Evolutionary conservation across 164 flowering plant species (phyloP).

Genomic region (Pachysandra terminalis): DNA sequence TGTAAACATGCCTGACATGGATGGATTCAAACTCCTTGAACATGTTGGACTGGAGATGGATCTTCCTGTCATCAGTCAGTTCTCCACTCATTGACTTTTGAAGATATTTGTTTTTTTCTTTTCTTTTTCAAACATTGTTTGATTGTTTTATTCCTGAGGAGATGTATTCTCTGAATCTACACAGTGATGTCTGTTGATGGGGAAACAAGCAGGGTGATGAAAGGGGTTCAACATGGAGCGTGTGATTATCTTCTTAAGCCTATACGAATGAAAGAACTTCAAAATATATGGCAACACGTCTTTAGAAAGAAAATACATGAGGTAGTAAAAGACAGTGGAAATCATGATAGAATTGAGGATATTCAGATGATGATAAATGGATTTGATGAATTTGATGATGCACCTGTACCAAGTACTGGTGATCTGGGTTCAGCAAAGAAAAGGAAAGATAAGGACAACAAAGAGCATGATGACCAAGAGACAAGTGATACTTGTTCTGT

Average conservation of each 20-base stretch:
- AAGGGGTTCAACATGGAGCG: slow-evolving; percentile 98
- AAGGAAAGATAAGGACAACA: slow-evolving; percentile 64
- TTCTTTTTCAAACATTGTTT: background rate
- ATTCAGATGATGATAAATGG: slow-evolving; percentile 38
- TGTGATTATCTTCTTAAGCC: slow-evolving; percentile 98
- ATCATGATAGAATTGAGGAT: slow-evolving; percentile 52
- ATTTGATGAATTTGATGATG: slow-evolving; percentile 43
- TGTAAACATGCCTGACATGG: slow-evolving; percentile 99
- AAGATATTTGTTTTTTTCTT: background rate
- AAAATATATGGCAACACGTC: slow-evolving; percentile 98
- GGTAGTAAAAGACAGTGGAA: slow-evolving; percentile 65
- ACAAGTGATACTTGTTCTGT: slow-evolving; percentile 41
- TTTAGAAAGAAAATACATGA: slow-evolving; percentile 82
- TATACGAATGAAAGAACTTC: slow-evolving; percentile 92
- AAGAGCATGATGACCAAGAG: slow-evolving; percentile 57
- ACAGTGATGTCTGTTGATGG: slow-evolving; percentile 99
- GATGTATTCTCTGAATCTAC: slow-evolving; percentile 8
- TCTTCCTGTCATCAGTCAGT: slow-evolving; percentile 94
- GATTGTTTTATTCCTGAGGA: slow-evolving; percentile 4
- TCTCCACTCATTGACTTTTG: slow-evolving; percentile 14
- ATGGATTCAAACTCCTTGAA: slow-evolving; percentile 94
- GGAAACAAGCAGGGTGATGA: slow-evolving; percentile 95
- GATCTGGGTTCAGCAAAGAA: slow-evolving; percentile 51
- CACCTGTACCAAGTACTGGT: slow-evolving; percentile 33
- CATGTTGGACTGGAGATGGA: slow-evolving; percentile 98